Evolutionary conservation across 2,329 filamentous ascomycete genomes (phyloP), one percentile per base, ranked within the genome.

Genomic region (Talaromyces albobiverticillius): DNA sequence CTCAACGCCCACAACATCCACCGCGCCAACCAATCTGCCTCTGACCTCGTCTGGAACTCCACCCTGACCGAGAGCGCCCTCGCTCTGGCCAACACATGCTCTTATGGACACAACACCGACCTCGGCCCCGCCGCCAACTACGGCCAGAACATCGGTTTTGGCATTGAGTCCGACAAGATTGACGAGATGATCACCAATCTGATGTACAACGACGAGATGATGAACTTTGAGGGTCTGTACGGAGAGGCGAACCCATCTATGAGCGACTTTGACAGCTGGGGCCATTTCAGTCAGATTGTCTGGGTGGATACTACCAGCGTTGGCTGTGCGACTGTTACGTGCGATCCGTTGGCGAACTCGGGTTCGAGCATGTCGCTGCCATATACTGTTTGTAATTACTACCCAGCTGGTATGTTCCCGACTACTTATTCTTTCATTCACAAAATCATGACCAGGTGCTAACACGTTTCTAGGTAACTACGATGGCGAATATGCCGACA

Each of bases 381-480:
- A 74, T 90, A 84, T 78, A 92, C 88, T 26, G 90, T 95, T 65
- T 96, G 90, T 86, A 93, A 96, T 82, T 96, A 96, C 78, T 77
- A 75, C 61, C 80, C 84, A 58, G 76, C 84, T 59, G 90, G 89
- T 89, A 83, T 72, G 83, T 72, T 25, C 10, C 25, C n/a, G n/a
- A n/a, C n/a, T n/a, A n/a, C n/a, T n/a, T n/a, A n/a, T n/a, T n/a
- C 36, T 43, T 11, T 34, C 18, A 2, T 11, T 31, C 1, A 14
- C 5, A 20, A 25, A 26, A 23, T 45, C 25, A 16, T 11, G 7
- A 16, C 22, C 26, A 16, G 36, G 41, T 62, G 29, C 66, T 72
- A 59, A 73, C 62, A 40, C 61, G 14, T 26, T 22, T 46, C 49
- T 60, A 79, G 81, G 82, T 48, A 86, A 87, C 72, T 75, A 79